Conservation (phyloP, 2,329 filamentous ascomycete species). For the Ambrosiella xylebori region DNA sequence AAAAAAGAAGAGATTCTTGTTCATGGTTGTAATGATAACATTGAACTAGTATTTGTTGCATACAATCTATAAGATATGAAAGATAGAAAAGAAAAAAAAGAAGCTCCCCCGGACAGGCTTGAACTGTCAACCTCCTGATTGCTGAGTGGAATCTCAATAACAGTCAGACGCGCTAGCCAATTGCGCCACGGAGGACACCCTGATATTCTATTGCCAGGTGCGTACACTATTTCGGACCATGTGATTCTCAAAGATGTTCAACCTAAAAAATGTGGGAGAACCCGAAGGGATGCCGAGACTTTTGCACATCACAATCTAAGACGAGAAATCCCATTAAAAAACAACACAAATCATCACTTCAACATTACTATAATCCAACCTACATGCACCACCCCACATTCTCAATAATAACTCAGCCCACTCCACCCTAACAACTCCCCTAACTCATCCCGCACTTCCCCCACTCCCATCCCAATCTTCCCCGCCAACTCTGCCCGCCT, state of each 20-base stretch:
- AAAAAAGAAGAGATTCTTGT: too few relatives aligned
- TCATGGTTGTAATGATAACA: too few relatives aligned
- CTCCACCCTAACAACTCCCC: constrained; percentile 44
- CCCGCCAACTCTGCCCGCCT: constrained; percentile 56
- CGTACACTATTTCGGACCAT: not conserved
- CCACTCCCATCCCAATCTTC: constrained; percentile 49
- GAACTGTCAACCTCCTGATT: constrained; percentile 3
- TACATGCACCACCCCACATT: not conserved
- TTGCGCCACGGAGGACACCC: constrained; percentile 23
- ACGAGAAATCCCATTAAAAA: not conserved
- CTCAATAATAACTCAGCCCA: constrained; percentile 35
- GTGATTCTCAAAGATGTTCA: not conserved
- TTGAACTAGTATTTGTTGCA: not conserved
- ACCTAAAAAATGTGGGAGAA: too few relatives aligned
- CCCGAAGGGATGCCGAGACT: too few relatives aligned
- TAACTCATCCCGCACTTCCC: constrained; percentile 52
- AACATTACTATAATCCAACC: not conserved
- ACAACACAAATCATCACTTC: not conserved
- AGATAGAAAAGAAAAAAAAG: not conserved
- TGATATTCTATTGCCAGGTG: not conserved
- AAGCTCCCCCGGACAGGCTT: not conserved
- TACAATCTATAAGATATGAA: not conserved
- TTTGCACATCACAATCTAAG: too few relatives aligned
- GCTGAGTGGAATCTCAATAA: constrained; percentile 20
- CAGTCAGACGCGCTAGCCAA: constrained; percentile 45